Base-by-base conservation (phyloP, 441 rosid species). In the Aleurites moluccanus region DNA sequence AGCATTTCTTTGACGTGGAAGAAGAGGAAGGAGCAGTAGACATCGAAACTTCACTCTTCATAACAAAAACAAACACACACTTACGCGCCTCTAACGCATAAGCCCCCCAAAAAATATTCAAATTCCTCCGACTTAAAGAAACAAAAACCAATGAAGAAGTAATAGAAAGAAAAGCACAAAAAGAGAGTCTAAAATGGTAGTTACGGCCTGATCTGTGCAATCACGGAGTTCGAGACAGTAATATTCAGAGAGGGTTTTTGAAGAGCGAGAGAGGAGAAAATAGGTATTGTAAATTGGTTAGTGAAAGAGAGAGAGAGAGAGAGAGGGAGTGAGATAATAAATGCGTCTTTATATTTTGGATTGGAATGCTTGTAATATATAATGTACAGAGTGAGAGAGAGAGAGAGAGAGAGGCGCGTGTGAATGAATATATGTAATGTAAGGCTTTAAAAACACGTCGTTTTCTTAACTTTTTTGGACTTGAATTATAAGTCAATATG, bases 1-100 rank as follows among this genome's bases (percentile, higher is more conserved):
- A 92, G 86, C 99, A 94, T 73, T 91, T 84, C 83, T 79, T 83
- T 45, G 83, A 56, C 55, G 88, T 47, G 20, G 79, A 69, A 66
- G 85, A 30, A 33, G 69, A 44, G 11, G 65, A 52, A 44, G 77
- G 40, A 42, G 50, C 56, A 50, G 69, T 14, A 25, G 73, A 11
- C 69, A 72, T 78, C 47, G 64, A 47, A 49, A 47, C 61, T 70
- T n/a, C 25, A 30, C 35, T 35, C 33, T 16, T 16, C 28, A 3
- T 6, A 27, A 18, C 10, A 20, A 3, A n/a, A 25, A 30, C 4
- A 44, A 59, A n/a, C n/a, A 42, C 1, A n/a, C 28, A 66, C 15
- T 11, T 6, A 66, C 15, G 15, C 15, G 42, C 63, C n/a, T 15
- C 67, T 45, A 60, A 44, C 49, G 27, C 66, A 42, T 49, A 61